Conservation (phyloP, 345 rosid species). For the Fremontodendron californicum region DNA sequence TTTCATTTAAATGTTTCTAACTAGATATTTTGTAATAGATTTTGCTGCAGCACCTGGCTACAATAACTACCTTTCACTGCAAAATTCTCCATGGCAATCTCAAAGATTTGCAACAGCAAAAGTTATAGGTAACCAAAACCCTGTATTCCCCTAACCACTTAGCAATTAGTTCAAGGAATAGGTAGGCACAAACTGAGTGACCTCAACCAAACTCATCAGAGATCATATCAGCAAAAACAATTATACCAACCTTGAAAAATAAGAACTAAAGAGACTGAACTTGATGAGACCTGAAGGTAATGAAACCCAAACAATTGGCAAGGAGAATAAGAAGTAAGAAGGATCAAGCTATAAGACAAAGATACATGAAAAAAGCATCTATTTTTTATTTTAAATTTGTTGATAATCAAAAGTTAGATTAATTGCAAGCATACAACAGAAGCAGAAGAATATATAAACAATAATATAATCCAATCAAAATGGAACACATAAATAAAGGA, state of each 20-base stretch:
- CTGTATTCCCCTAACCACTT: too few species aligned
- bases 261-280: neutral
- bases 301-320: neutral
- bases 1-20: neutral
- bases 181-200: too few species aligned
- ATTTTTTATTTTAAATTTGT: neutral
- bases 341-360: neutral
- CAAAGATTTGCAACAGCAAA: too few species aligned
- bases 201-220: neutral
- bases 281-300: neutral
- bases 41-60: too few species aligned
- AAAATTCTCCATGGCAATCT: too few species aligned
- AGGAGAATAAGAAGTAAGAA: neutral
- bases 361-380: neutral
- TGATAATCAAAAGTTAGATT: neutral
- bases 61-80: too few species aligned
- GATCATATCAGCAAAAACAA: neutral
- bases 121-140: too few species aligned
- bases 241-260: neutral
- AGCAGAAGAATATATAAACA: neutral
- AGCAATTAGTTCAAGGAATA: too few species aligned
- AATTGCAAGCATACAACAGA: conserved; percentile 1
- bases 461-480: neutral
- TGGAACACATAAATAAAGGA: neutral
- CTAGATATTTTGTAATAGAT: neutral